Conservation (phyloP, 2,329 filamentous ascomycete genomes). For the Fusarium sarcochroum region DNA sequence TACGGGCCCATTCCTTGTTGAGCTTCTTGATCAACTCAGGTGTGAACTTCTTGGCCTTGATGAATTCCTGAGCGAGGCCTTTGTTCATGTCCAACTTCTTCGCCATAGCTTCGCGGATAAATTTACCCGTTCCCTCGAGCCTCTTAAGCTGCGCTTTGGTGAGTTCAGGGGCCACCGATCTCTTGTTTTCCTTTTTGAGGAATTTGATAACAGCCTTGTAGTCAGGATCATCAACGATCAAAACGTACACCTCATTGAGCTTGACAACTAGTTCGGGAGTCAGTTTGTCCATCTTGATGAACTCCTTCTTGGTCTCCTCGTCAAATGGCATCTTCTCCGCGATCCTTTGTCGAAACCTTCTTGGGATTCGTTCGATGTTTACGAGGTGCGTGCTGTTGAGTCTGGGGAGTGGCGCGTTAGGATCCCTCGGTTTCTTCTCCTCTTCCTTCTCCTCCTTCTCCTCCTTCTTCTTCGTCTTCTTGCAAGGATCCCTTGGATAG, state of each 20-base stretch:
- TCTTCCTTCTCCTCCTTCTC: no score
- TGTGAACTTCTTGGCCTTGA: slow-evolving; percentile 2
- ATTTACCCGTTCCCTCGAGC: neutral
- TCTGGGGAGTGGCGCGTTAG: slow-evolving; percentile 10
- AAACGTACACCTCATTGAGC: slow-evolving; percentile 19
- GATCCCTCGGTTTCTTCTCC: neutral
- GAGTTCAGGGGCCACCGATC: neutral
- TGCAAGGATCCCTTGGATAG: neutral
- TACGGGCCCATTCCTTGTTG: slow-evolving; percentile 2
- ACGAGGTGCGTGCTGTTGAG: slow-evolving; percentile 12
- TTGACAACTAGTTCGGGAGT: slow-evolving; percentile 10
- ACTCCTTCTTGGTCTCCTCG: slow-evolving; percentile 6
- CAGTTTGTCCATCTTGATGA: slow-evolving; percentile 1
- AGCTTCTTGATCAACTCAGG: slow-evolving; percentile 11
- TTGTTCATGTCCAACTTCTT: slow-evolving; percentile 2
- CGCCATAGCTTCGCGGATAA: neutral
- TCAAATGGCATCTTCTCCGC: neutral
- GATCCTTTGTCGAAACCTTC: neutral
- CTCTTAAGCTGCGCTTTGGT: neutral
- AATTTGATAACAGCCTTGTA: neutral
- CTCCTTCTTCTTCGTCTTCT: neutral
- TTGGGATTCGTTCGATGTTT: slow-evolving; percentile 12
- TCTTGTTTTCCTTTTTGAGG: neutral
- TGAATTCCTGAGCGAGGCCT: slow-evolving; percentile 6
- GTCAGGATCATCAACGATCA: neutral